Evolutionary conservation across 768 basidiomycete genomes (phyloP), one percentile per base, ranked within the genome.

Genomic region (Hypholoma sublateritium): DNA sequence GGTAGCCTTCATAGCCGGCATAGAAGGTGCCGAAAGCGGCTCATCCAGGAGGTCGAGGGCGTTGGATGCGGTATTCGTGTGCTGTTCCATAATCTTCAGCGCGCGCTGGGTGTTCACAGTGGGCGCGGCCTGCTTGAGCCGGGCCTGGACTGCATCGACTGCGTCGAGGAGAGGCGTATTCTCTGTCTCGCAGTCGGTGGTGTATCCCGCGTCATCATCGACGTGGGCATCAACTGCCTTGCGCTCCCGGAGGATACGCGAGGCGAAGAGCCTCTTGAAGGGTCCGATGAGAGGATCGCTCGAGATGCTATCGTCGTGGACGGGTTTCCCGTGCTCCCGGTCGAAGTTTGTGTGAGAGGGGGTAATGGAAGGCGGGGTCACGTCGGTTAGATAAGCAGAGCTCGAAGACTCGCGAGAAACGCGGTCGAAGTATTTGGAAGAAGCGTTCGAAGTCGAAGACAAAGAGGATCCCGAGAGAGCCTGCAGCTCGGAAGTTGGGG

Each of bases 311-410:
- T 32, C 28, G 28, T 32, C 28, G 28, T 32, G 28, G 28, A 32
- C 28, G 28, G 28, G 28, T 32, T 32, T 32, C 28, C 28, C 28
- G 28, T 32, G 28, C 28, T 32, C 28, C 28, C 28, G 28, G 28
- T 32, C 28, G 28, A 32, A 32, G 28, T 55, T 52, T 14, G 62
- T 59, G 32, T 61, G 32, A 14, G 60, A 51, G 16, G 65, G 67
- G 4, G 64, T 63, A 25, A 60, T 50, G 43, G 66, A 65, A 46
- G 65, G 28, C 28, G 28, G 64, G 9, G 63, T 66, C 28, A 37
- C 6, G 35, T 69, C 66, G 14, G 65, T 60, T 25, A 63, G 51
- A 43, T 62, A 64, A 7, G 67, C 65, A 13, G 63, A 67, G 13
- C 48, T 62, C 9, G 60, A 62, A 16, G 60, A 59, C n/a, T 42